These are phyloP conservation scores for Magnaporthales sp. DNA, from an alignment of 2,329 filamentous ascomycete species.

Conservation along the genomic window DNA sequence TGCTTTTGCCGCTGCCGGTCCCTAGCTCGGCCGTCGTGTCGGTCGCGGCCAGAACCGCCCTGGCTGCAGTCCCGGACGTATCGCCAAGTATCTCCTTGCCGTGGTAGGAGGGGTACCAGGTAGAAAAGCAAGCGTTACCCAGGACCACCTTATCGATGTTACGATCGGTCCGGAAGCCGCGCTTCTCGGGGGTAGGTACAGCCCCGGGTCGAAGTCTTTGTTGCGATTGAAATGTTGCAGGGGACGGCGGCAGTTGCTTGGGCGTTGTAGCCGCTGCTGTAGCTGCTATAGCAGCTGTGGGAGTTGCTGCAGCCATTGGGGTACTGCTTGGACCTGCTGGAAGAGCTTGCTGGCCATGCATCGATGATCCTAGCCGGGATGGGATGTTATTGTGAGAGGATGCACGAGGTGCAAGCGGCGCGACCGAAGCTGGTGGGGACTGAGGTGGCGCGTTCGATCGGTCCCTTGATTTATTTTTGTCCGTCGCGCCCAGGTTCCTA, in stretches of 20 bases:
- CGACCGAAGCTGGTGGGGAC: conserved; percentile 11
- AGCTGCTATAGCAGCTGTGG: conserved; percentile 40
- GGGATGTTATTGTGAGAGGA: conserved; percentile 1
- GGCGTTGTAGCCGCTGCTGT: conserved; percentile 27
- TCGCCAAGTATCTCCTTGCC: conserved; percentile 59
- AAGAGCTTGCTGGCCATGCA: background rate
- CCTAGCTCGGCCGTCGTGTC: conserved; percentile 16
- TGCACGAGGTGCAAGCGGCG: conserved; percentile 6
- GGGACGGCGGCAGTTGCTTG: background rate
- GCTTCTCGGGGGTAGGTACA: conserved; percentile 15
- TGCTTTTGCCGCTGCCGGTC: conserved; percentile 9
- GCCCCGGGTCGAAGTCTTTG: background rate
- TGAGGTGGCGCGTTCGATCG: background rate
- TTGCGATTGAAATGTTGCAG: background rate
- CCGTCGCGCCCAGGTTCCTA: background rate
- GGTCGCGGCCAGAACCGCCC: conserved; percentile 5
- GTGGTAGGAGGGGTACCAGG: conserved; percentile 93
- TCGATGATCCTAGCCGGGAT: background rate
- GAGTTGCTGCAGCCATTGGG: background rate
- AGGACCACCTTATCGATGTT: conserved; percentile 85
- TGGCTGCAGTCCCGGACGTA: conserved; percentile 19
- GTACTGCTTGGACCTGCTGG: background rate
- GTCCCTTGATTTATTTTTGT: background rate
- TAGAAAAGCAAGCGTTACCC: conserved; percentile 73
- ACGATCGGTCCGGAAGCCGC: conserved; percentile 44